Conservation (phyloP, 305 asterid species). For the Fraxinus sp. region DNA sequence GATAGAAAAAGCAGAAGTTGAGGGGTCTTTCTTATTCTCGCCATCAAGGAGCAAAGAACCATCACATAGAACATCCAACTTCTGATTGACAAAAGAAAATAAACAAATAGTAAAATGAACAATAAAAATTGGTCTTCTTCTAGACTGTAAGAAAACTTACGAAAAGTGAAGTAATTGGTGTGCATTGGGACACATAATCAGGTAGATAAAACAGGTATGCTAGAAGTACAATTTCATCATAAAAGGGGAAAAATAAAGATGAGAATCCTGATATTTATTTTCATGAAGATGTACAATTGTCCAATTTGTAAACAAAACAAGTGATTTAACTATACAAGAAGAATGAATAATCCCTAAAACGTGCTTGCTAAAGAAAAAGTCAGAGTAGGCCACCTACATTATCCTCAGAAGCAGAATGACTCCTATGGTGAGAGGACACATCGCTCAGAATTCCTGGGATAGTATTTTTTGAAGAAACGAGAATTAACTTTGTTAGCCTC, state of each 20-base stretch:
- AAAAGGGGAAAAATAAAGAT: not conserved
- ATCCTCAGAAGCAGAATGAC: constrained; percentile 62
- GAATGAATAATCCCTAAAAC: constrained; percentile 3
- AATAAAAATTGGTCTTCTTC: constrained; percentile 25
- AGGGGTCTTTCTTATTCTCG: constrained; percentile 56
- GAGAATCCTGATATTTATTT: not conserved
- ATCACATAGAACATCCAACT: constrained; percentile 58
- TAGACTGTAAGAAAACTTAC: constrained; percentile 15
- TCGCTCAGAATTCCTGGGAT: constrained; percentile 63
- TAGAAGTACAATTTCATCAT: constrained; percentile 18
- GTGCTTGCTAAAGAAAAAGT: not conserved
- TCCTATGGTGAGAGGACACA: constrained; percentile 53
- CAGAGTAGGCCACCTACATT: constrained; percentile 51
- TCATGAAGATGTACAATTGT: not conserved
- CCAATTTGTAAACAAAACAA: not conserved
- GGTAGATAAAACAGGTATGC: not conserved
- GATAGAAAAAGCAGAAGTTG: constrained; percentile 46
- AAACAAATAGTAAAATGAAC: constrained; percentile 35
- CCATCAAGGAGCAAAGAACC: constrained; percentile 60
- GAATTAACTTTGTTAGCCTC: constrained; percentile 91
- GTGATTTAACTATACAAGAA: constrained; percentile 7
- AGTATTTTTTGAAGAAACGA: constrained; percentile 86
- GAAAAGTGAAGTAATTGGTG: constrained; percentile 7
- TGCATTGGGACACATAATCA: constrained; percentile 23
- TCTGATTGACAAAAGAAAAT: constrained; percentile 48